phyloP scores from a whole-genome alignment of 192 early-diverging fungal species.

The Phycomyces nitens region DNA sequence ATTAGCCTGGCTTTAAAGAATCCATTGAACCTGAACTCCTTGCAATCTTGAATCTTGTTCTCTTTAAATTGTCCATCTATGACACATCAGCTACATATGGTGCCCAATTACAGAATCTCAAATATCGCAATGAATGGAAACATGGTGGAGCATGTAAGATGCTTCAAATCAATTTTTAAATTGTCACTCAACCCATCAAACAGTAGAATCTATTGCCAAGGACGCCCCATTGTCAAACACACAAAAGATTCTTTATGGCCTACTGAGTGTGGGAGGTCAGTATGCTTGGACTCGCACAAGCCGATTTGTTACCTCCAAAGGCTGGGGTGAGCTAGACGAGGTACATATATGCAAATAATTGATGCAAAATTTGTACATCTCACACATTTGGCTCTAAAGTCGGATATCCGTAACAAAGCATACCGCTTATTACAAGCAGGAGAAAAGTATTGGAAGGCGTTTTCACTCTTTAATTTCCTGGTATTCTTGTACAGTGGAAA shows the following conservation, averaged over 20 bases:
- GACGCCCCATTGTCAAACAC: constrained; percentile 53
- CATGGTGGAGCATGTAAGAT: constrained; percentile 56
- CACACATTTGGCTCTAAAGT: constrained; percentile 8
- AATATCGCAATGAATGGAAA: constrained; percentile 66
- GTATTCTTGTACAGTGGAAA: constrained; percentile 81
- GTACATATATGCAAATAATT: constrained; percentile 18
- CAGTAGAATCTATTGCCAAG: constrained; percentile 58
- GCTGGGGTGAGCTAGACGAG: constrained; percentile 70
- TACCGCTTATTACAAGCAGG: constrained; percentile 56
- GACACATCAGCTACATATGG: constrained; percentile 77
- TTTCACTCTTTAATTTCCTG: constrained; percentile 77
- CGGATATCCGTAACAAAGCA: constrained; percentile 44
- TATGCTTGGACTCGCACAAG: constrained; percentile 67
- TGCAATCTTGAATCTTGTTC: constrained; percentile 57
- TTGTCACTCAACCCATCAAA: not conserved
- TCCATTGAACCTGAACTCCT: constrained; percentile 70
- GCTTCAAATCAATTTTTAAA: not conserved
- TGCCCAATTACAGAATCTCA: constrained; percentile 78
- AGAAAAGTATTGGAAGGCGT: constrained; percentile 58
- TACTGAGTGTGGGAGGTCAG: constrained; percentile 66
- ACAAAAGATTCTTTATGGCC: constrained; percentile 59
- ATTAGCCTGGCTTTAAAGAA: constrained; percentile 56
- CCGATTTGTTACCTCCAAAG: constrained; percentile 54
- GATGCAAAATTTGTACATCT: not conserved
- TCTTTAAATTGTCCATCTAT: constrained; percentile 76